Percentiles rank a stretch among this genome's conserved stretches.
These are phyloP conservation scores for Pseudogymnoascus pannorum DNA, from an alignment of 2,329 filamentous ascomycete genomes.

Conservation along the genomic window DNA sequence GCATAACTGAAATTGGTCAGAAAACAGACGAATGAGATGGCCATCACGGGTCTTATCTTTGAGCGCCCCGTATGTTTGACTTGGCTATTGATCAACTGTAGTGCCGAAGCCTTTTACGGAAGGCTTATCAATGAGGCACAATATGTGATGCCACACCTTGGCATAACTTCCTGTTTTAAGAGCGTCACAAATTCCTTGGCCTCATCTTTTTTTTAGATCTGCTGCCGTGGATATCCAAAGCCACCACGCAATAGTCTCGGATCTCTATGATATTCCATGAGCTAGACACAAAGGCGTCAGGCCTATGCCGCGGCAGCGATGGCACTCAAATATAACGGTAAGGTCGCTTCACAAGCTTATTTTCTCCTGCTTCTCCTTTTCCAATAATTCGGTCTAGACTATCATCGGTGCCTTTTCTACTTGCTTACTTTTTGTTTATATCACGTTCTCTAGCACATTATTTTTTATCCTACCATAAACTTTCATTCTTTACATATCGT, in stretches of 20 bases:
- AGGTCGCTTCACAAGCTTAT: neutral
- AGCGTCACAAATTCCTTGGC: constrained; percentile 6
- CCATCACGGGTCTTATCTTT: neutral
- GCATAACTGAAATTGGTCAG: neutral
- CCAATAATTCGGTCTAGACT: neutral
- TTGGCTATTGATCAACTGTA: neutral
- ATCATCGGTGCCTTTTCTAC: neutral
- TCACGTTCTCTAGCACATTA: neutral
- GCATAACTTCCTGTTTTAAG: neutral
- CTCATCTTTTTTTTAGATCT: constrained; percentile 1
- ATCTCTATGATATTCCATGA: constrained; percentile 1
- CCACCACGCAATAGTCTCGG: neutral
- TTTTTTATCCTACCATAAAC: neutral
- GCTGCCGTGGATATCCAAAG: neutral
- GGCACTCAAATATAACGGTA: neutral
- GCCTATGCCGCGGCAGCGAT: neutral
- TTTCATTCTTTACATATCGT: neutral
- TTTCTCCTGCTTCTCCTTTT: neutral
- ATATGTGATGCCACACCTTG: constrained; percentile 1
- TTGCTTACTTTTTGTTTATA: neutral
- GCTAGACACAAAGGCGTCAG: neutral
- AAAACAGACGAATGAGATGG: neutral
- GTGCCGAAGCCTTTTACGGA: neutral
- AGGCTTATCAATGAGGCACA: neutral
- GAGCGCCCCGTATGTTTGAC: neutral